Base-by-base conservation (phyloP, 2,329 filamentous ascomycete species). In the Dactylellina cionopaga region DNA sequence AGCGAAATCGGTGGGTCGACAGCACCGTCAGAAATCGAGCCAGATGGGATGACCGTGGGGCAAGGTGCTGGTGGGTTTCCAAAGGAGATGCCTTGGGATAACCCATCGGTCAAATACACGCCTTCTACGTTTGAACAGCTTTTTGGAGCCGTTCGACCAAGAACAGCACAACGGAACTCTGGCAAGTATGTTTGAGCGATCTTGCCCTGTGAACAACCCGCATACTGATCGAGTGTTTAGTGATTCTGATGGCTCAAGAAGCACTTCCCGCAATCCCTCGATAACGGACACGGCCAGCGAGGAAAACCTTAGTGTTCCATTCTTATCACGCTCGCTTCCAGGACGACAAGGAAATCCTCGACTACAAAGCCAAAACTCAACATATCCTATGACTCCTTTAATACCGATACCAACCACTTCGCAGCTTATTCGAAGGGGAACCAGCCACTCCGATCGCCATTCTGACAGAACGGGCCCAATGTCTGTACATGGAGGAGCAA, bases 51-150 rank as follows among this genome's bases (percentile, higher is more conserved):
- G 69, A 60, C 63, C 1, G 47, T 74, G 24, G 69, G 69, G 15
- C 55, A 55, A 11, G 62, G 63, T 7, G 62, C 27, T n/a, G 69
- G 69, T 15, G 69, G 69, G 3, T 74, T 74, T 25, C 69, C 69
- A 11, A 74, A 74, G 43, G 69, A 74, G 22, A 39, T 74, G 10
- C 47, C 62, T 29, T 74, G 62, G 69, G 69, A 74, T 15, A 74
- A 56, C 17, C 69, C 69, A 29, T 74, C 69, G 4, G 56, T 74
- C 7, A 74, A 74, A 44, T 74, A 68, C 43, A 74, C 63, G 10
- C 69, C 69, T 11, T 66, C 60, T 11, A 63, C 62, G 11, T 52
- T 74, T 25, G 37, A 68, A 9, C 41, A 43, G 17, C 25, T 74
- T 2, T 22, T 74, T 6, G 62, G 62, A 6, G 22, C 31, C 5